Conservation (phyloP, 805 yeast genomes). For the Saccharomycopsis malanga region DNA sequence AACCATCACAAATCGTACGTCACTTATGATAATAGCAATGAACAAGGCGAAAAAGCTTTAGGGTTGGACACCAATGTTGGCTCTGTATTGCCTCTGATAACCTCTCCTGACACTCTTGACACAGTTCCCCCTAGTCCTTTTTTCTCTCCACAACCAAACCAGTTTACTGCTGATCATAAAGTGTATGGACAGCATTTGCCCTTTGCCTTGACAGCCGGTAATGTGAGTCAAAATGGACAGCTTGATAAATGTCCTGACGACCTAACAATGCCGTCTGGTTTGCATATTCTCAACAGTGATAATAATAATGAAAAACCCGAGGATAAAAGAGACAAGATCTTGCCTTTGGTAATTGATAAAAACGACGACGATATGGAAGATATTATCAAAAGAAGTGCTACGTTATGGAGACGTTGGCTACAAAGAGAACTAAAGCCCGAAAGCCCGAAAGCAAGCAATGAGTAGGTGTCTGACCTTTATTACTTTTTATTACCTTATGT, state of each 20-base stretch:
- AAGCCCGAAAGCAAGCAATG: no score
- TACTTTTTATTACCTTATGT: no score
- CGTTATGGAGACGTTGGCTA: constrained; percentile 20
- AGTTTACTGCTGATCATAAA: background rate
- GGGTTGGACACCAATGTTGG: background rate
- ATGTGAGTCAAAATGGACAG: background rate
- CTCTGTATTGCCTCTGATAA: background rate
- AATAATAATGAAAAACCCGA: background rate
- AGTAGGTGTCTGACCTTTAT: no score
- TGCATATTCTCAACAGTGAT: background rate
- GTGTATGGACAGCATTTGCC: no score
- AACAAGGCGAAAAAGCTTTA: background rate
- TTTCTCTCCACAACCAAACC: constrained; percentile 4
- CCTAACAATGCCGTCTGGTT: no score
- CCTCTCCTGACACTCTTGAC: background rate
- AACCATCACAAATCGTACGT: constrained; percentile 15
- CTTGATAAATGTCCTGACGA: background rate
- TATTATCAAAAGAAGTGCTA: constrained; percentile 11
- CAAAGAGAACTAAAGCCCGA: background rate
- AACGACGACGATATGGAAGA: constrained; percentile 20
- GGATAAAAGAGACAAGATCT: constrained; percentile 9
- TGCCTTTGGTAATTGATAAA: constrained; percentile 19
- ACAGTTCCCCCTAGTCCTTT: background rate
- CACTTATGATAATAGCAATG: constrained; percentile 4
- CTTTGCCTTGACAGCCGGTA: background rate